Evolutionary conservation across 352 stramenopile genomes (phyloP), one percentile per base, ranked within the genome.

Genomic region (Plasmopara muralis): DNA sequence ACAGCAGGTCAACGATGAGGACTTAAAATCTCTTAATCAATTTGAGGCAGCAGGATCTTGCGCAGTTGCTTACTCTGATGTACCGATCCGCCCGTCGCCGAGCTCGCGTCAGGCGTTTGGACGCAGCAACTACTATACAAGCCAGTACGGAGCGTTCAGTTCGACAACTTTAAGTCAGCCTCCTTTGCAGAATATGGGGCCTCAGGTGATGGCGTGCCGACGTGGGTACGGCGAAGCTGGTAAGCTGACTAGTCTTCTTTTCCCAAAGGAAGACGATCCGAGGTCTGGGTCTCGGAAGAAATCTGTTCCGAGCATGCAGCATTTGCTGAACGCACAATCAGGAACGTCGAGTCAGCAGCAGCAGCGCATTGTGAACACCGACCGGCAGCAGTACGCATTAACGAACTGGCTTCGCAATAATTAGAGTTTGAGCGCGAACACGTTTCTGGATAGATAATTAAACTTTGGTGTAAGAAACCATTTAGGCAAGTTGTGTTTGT

Each of bases 221-320:
- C 67, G 77, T 47, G 79, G 77, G 5, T 87, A 87, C 50, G 79
- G 87, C 38, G 77, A 87, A 60, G 87, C 79, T 0, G 79, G 79
- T 31, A 87, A 87, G 57, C 57, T 89, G 30, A 87, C 79, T 14
- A 87, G 79, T 49, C 87, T 82, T 57, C 87, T 87, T 49, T 51
- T 85, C 25, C 72, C 77, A 18, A 83, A 84, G 34, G 66, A 87
- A 20, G 47, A 31, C 33, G 60, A 65, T 13, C 53, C 53, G 16
- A 58, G 43, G 14, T 44, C 44, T 18, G 25, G 47, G 29, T 25
- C 60, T 43, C 62, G 66, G 5, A 69, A 72, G 30, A 85, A 82
- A 43, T 35, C 57, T 13, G 65, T 78, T 16, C 63, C 67, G n/a
- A 74, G 73, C 42, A 78, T 78, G 76, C 66, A 74, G 39, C 60